Evolutionary conservation across 768 basidiomycete species (phyloP), one percentile per base, ranked within the genome.

Genomic region (Epithele typhae): DNA sequence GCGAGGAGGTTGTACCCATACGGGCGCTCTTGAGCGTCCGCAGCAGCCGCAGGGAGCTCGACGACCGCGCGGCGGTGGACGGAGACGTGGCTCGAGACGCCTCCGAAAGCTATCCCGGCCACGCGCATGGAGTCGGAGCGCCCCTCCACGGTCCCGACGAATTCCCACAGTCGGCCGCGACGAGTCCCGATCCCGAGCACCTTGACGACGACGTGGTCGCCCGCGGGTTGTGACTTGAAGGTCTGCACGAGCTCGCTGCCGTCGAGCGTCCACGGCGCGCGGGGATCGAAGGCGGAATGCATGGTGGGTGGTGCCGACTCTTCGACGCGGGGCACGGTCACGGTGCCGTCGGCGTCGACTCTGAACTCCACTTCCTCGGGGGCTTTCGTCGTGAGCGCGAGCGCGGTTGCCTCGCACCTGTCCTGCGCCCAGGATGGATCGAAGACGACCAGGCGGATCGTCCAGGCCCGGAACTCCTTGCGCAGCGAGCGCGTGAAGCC

Each of bases 401-500:
- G 10, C 25, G 45, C 46, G 32, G 45, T 38, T 22, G 24, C 10
- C 7, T 18, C 19, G 18, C 37, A 22, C 22, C 24, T 19, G 4
- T 36, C 51, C 44, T 53, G 36, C 14, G 58, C 42, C 43, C 48
- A 59, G 3, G 53, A 48, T 1, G 38, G 34, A 12, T 59, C 57
- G 49, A 68, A 68, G 32, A 63, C 54, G 18, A 59, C 61, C 10
- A 63, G 40, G 17, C 55, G 55, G 34, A 67, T 60, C 6, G 51
- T 56, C 64, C 67, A 68, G 3, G 58, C 40, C 8, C 52, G 52
- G 40, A 59, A 66, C 47, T 70, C 69, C 33, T 57, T 56, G 2
- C 59, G 51, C 12, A 69, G 51, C 7, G 64, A 56, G 25, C 65
- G 45, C 8, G 59, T 49, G 23, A 72, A 56, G 3, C 70, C 70